These are phyloP conservation scores for Akanthomyces dipterigenus DNA, from an alignment of 2,329 filamentous ascomycete species.

Conservation along the genomic window DNA sequence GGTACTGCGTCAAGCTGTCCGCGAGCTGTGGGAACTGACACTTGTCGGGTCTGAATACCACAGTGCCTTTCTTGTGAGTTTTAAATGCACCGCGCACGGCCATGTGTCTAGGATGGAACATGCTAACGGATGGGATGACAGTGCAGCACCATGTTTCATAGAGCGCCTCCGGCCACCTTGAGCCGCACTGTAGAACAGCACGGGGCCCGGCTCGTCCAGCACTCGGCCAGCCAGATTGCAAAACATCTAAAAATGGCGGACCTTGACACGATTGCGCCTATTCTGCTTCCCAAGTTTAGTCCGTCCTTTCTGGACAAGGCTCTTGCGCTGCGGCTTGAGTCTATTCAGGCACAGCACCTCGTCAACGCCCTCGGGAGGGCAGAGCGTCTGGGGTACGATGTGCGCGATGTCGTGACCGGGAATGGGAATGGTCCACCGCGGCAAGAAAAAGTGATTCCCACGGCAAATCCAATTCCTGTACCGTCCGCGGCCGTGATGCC, in stretches of 20 bases:
- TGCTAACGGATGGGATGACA: not conserved
- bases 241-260: constrained; percentile 32
- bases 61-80: constrained; percentile 39
- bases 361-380: constrained; percentile 51
- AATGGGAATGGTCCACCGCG: not conserved
- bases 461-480: constrained; percentile 10
- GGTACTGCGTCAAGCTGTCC: constrained; percentile 34
- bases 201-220: constrained; percentile 35
- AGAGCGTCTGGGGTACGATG: constrained; percentile 51
- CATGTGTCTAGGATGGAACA: not conserved
- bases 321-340: constrained; percentile 43
- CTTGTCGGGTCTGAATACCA: constrained; percentile 40
- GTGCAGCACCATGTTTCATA: constrained; percentile 45
- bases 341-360: constrained; percentile 46
- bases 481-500: not conserved
- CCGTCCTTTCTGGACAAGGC: constrained; percentile 45
- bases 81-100: not conserved
- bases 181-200: constrained; percentile 37
- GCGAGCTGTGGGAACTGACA: constrained; percentile 40
- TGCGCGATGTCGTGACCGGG: constrained; percentile 37
- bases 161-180: constrained; percentile 32
- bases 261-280: constrained; percentile 38
- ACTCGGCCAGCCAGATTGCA: constrained; percentile 36
- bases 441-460: constrained; percentile 33
- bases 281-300: constrained; percentile 40